Conservation (phyloP, 352 stramenopile species). For the Pythium phragmitis region DNA sequence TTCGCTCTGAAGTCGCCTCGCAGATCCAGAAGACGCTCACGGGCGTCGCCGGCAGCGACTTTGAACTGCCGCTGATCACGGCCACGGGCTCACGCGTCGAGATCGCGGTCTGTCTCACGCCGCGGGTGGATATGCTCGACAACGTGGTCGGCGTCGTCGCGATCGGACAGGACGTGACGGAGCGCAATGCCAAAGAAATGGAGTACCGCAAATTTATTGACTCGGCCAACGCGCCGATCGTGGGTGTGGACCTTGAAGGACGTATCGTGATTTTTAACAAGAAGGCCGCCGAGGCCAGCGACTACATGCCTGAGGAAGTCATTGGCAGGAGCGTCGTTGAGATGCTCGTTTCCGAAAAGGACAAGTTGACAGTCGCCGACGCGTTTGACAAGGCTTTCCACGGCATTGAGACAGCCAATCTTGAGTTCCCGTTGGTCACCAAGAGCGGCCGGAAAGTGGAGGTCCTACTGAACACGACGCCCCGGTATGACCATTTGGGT, state of each 20-base stretch:
- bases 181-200: slow-evolving; percentile 70
- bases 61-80: slow-evolving; percentile 54
- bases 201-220: slow-evolving; percentile 57
- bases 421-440: slow-evolving; percentile 86
- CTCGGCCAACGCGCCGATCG: slow-evolving; percentile 33
- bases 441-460: slow-evolving; percentile 69
- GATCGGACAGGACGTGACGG: slow-evolving; percentile 65
- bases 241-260: slow-evolving; percentile 46
- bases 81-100: slow-evolving; percentile 47
- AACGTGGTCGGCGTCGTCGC: slow-evolving; percentile 51
- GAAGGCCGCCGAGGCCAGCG: slow-evolving; percentile 69
- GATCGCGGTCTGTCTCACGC: slow-evolving; percentile 56
- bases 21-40: slow-evolving; percentile 53
- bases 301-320: slow-evolving; percentile 81
- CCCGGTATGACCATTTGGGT: slow-evolving; percentile 76
- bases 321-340: slow-evolving; percentile 82
- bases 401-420: slow-evolving; percentile 75
- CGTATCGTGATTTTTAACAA: slow-evolving; percentile 81
- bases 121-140: slow-evolving; percentile 43
- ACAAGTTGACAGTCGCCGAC: slow-evolving; percentile 37
- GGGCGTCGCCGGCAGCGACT: slow-evolving; percentile 49
- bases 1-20: slow-evolving; percentile 41
- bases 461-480: slow-evolving; percentile 82
- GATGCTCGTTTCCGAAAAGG: slow-evolving; percentile 62
- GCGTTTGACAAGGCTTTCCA: slow-evolving; percentile 54